Conservation (phyloP, 2,329 filamentous ascomycete genomes). For the Talaromyces marneffei region DNA sequence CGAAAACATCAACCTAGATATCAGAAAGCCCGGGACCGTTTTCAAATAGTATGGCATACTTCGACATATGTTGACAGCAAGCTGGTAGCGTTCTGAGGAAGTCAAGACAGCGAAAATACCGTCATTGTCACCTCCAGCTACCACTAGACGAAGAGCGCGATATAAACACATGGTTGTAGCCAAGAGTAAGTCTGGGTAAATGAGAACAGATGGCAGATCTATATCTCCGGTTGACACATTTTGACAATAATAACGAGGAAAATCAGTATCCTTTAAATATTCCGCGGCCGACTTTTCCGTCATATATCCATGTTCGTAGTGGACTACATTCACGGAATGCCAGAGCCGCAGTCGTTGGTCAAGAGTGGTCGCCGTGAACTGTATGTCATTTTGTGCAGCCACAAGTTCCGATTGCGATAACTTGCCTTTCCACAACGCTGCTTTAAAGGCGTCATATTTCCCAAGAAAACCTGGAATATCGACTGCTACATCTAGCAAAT, state of each 20-base stretch:
- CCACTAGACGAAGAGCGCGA: conserved; percentile 23
- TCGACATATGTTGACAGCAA: conserved; percentile 27
- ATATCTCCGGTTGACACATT: conserved; percentile 19
- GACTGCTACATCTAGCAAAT: conserved; percentile 22
- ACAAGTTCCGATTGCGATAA: conserved; percentile 15
- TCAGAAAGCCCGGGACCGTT: conserved; percentile 22
- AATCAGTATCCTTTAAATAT: conserved; percentile 4
- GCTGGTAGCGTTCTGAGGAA: conserved; percentile 22
- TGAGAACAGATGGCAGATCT: conserved; percentile 16
- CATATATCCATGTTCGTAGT: conserved; percentile 16
- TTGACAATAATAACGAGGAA: conserved; percentile 22
- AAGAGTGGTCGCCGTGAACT: conserved; percentile 19
- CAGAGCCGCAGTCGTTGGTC: conserved; percentile 20
- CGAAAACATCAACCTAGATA: conserved; percentile 27
- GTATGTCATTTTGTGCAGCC: conserved; percentile 16
- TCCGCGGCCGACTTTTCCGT: conserved; percentile 14
- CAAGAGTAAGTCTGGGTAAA: conserved; percentile 23
- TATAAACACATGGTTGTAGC: conserved; percentile 23
- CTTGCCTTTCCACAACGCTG: conserved; percentile 4
- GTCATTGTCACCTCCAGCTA: conserved; percentile 19
- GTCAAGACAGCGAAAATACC: conserved; percentile 20
- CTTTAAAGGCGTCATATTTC: conserved; percentile 19
- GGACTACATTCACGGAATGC: conserved; percentile 17
- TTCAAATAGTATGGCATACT: conserved; percentile 26
- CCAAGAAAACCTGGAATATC: conserved; percentile 23